phyloP scores from a whole-genome alignment of 176 grass and related monocot species.

The Triticum aestivum region IWGSC_CS_RefSeq_v2.1 NC_057802.1:385668870-385669369 shows the following conservation, averaged over 20 bases:
- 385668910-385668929: neutral
- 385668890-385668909: neutral
- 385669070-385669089: neutral
- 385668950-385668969: neutral
- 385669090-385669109: neutral
- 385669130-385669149: neutral
- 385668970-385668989: constrained; percentile 54
- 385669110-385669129: neutral
- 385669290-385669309: constrained; percentile 81
- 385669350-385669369: constrained; percentile 43
- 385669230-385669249: neutral
- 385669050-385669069: constrained; percentile 81
- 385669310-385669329: constrained; percentile 90
- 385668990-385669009: constrained; percentile 95
- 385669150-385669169: neutral
- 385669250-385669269: constrained; percentile 58
- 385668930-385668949: neutral
- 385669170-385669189: neutral
- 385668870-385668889: neutral
- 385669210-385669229: neutral
- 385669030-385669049: constrained; percentile 88
- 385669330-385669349: constrained; percentile 96
- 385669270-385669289: constrained; percentile 75
- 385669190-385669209: neutral
- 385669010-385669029: constrained; percentile 89